Percentiles rank a stretch among this genome's conserved stretches.
These are phyloP conservation scores for Magnusiomyces sp. DNA, from an alignment of 1,139 yeast genomes.

Conservation along the genomic window DNA sequence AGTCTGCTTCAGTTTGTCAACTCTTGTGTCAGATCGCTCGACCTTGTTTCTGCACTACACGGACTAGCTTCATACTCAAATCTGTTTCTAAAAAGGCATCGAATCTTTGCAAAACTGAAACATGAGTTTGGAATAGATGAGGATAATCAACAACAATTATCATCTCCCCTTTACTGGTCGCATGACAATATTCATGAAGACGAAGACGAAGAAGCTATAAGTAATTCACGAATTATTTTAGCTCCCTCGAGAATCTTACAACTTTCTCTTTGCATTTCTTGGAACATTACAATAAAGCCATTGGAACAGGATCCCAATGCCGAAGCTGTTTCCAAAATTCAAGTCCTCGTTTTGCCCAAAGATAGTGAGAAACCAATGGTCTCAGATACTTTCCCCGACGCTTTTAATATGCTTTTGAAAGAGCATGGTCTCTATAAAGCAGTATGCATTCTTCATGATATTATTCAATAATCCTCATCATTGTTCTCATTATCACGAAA, in stretches of 20 bases:
- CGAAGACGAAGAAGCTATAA: no score
- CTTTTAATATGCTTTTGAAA: neutral
- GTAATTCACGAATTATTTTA: no score
- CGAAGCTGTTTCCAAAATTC: neutral
- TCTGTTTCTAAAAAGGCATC: neutral
- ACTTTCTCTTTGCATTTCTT: neutral
- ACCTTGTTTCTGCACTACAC: conserved; percentile 2
- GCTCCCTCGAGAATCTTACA: no score
- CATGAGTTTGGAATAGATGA: no score
- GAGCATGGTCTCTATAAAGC: conserved; percentile 1
- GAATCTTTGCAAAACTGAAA: neutral
- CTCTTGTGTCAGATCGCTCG: neutral
- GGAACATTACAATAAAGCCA: neutral
- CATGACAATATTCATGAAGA: no score
- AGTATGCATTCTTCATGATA: neutral
- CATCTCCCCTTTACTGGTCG: no score
- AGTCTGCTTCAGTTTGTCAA: neutral
- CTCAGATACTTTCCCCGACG: neutral
- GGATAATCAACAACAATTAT: no score
- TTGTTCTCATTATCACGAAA: no score
- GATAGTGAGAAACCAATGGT: neutral
- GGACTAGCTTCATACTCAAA: neutral
- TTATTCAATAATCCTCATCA: no score
- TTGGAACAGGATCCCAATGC: neutral
- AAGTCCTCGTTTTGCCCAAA: neutral